Evolutionary conservation across 192 early-diverging fungal species (phyloP).

Genomic region (Coemansia sp.): DNA sequence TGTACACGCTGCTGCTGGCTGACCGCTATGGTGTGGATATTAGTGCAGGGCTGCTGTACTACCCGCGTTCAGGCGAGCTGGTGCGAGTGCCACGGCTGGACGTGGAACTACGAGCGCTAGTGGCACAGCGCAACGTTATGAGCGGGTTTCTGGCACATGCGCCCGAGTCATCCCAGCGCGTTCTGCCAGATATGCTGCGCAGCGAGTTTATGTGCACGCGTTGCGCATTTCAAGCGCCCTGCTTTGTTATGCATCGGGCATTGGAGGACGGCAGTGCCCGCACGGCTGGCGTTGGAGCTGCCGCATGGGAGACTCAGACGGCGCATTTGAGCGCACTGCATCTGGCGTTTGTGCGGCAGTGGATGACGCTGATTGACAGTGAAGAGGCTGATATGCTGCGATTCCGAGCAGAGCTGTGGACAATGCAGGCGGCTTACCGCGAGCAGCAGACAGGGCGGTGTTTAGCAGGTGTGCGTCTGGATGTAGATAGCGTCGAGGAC

Average conservation of each 20-base stretch:
- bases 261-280: conserved; percentile 64
- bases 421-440: conserved; percentile 51
- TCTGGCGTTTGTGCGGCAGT: conserved; percentile 71
- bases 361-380: conserved; percentile 70
- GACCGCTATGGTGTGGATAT: conserved; percentile 81
- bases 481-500: conserved; percentile 25
- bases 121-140: conserved; percentile 75
- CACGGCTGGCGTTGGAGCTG: conserved; percentile 56
- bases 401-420: conserved; percentile 71
- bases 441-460: conserved; percentile 54
- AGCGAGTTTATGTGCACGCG: conserved; percentile 60
- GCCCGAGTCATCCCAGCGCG: conserved; percentile 1
- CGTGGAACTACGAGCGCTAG: conserved; percentile 68
- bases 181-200: conserved; percentile 71
- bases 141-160: conserved; percentile 26
- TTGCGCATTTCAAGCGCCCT: conserved; percentile 65
- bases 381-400: conserved; percentile 71
- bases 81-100: conserved; percentile 58
- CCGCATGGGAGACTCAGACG: conserved; percentile 62
- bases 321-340: conserved; percentile 60
- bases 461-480: conserved; percentile 36
- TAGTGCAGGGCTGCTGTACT: conserved; percentile 69
- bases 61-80: conserved; percentile 69
- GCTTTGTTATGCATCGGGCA: conserved; percentile 69
- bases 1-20: conserved; percentile 82